Base-by-base conservation (phyloP, 352 stramenopile species). In the Pythium insidiosum region DNA sequence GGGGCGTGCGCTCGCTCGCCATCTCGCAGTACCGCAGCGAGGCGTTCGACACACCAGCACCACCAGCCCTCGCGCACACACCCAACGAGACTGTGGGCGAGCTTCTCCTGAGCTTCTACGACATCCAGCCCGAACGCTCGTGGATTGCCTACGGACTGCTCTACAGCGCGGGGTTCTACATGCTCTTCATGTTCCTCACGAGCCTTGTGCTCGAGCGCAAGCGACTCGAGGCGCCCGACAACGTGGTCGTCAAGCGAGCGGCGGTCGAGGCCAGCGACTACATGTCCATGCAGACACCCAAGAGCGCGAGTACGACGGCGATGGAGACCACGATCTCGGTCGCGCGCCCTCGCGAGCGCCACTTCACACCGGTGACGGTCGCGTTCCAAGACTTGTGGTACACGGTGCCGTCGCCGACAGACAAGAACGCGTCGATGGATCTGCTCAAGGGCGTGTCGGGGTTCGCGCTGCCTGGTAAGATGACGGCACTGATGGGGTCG, bases 401-500 rank as follows among this genome's bases (percentile, higher is more conserved):
- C 54, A 67, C 52, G 0, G 57, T 70, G 5, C 37, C 43, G 1
- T 35, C 43, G 28, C 54, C 38, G 5, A 29, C 30, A 22, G 11
- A 45, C 13, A 42, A 44, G 28, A 55, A 58, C 5, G 39, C 45
- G 31, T 39, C 25, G 2, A 55, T 64, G n/a, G 50, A 65, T 15
- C 38, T 83, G 25, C 63, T 84, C 21, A 49, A 56, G 21, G 40
- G 57, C n/a, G 41, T 84, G 25, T 62, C 43, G 9, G 69, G 65
- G 7, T 59, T 61, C 30, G 58, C 61, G 3, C 12, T 38, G n/a
- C 69, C 68, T 3, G 67, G 69, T n/a, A 59, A 42, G 20, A 60
- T 80, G 25, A 66, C 60, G 5, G 66, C 67, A 6, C 46, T 82
- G 20, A 75, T 77, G 53, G 68, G 69, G n/a, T 61, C 58, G 3